Evolutionary conservation across 1,284 basidiomycete species (phyloP).

Genomic region (Ganoderma sinense): DNA sequence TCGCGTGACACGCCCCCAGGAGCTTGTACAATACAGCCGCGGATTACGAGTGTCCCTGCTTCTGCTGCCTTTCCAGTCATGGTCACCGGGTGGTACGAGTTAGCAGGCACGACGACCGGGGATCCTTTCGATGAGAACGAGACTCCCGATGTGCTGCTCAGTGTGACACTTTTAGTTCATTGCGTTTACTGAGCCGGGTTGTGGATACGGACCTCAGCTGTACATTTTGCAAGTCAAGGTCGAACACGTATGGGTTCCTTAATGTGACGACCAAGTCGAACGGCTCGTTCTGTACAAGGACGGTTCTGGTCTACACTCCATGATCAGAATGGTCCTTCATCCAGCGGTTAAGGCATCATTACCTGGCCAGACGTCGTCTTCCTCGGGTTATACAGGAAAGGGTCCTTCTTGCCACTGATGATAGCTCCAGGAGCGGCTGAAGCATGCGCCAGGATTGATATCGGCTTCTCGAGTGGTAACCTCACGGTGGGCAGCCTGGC

Average conservation of each 20-base stretch:
- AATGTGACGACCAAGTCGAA: constrained; percentile 86
- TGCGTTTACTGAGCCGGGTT: background rate
- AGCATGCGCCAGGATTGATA: constrained; percentile 57
- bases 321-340: background rate
- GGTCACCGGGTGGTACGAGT: constrained; percentile 76
- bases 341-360: constrained; percentile 25
- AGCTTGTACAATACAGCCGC: constrained; percentile 82
- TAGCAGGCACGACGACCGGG: constrained; percentile 73
- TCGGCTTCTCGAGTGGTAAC: constrained; percentile 76
- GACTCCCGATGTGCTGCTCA: constrained; percentile 82
- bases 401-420: constrained; percentile 67
- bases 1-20: constrained; percentile 77
- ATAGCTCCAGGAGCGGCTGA: constrained; percentile 52
- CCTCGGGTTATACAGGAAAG: constrained; percentile 91
- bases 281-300: constrained; percentile 85
- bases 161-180: background rate
- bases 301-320: constrained; percentile 54
- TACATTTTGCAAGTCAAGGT: constrained; percentile 85
- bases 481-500: constrained; percentile 75
- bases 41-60: constrained; percentile 74
- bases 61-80: constrained; percentile 74
- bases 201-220: constrained; percentile 71
- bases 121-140: constrained; percentile 71
- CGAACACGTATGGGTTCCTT: constrained; percentile 92
- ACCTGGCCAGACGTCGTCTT: constrained; percentile 69